These are phyloP conservation scores for Diaporthe ampelina DNA, from an alignment of 2,329 filamentous ascomycete genomes.

Conservation along the genomic window DNA sequence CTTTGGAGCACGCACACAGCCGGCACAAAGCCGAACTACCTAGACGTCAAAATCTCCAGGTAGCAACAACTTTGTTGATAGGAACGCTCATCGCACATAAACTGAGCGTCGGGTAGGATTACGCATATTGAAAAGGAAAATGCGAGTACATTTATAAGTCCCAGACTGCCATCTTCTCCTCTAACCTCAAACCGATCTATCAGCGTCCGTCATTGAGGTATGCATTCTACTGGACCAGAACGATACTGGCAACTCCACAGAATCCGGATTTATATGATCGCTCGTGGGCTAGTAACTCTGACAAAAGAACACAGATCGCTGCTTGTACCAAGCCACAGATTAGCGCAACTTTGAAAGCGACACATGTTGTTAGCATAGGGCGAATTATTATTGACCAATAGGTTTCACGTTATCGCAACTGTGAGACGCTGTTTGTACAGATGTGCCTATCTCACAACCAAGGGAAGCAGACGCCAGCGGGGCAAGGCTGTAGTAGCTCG, in stretches of 20 bases:
- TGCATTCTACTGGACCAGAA: neutral
- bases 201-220: neutral
- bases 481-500: neutral
- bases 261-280: too few relatives aligned
- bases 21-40: neutral
- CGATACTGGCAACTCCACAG: neutral
- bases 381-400: conserved; percentile 19
- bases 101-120: too few relatives aligned
- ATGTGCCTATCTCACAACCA: neutral
- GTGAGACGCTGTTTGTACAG: neutral
- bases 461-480: neutral
- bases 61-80: too few relatives aligned
- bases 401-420: neutral
- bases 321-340: too few relatives aligned
- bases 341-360: neutral
- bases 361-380: neutral
- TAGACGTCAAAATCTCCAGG: neutral
- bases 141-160: neutral
- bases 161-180: too few relatives aligned
- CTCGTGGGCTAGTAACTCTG: neutral
- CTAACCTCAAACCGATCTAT: neutral
- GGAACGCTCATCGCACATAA: neutral
- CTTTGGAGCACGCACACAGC: neutral
- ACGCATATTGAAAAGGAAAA: neutral
- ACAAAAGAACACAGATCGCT: neutral